Evolutionary conservation across 495 filamentous ascomycete species (phyloP).

Genomic region (Trichoderma reesei): DNA sequence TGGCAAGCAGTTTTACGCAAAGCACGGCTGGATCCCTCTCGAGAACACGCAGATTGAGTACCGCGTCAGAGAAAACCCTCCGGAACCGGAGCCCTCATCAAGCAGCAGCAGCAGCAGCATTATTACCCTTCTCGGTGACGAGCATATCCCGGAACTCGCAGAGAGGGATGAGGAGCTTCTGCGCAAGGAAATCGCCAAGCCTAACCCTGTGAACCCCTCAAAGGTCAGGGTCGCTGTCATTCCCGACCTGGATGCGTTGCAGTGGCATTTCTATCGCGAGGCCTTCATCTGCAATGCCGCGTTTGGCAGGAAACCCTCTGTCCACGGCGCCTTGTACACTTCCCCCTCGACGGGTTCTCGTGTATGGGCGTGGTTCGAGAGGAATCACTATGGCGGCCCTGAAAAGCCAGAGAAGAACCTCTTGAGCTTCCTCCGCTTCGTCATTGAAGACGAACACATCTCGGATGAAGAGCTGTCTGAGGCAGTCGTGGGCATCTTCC

Average conservation of each 20-base stretch:
- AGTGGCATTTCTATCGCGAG: slow-evolving; percentile 83
- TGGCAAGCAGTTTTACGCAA: slow-evolving; percentile 83
- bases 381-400: slow-evolving; percentile 50
- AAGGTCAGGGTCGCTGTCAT: slow-evolving; percentile 54
- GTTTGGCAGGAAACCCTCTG: slow-evolving; percentile 39
- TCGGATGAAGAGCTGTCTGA: slow-evolving; percentile 39
- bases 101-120: too few species aligned
- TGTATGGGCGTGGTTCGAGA: slow-evolving; percentile 75
- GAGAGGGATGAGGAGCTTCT: slow-evolving; percentile 44
- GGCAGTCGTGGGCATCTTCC: slow-evolving; percentile 44
- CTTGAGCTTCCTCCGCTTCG: slow-evolving; percentile 68
- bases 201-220: slow-evolving; percentile 14
- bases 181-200: slow-evolving; percentile 23
- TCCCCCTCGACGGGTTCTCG: slow-evolving; percentile 31
- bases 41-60: slow-evolving; percentile 61
- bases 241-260: slow-evolving; percentile 61
- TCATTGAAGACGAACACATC: slow-evolving; percentile 50
- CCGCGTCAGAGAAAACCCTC: slow-evolving; percentile 15
- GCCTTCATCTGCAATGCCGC: slow-evolving; percentile 61
- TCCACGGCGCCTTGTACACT: slow-evolving; percentile 58
- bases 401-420: slow-evolving; percentile 47
- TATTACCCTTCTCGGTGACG: slow-evolving; percentile 29
- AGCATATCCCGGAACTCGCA: slow-evolving; percentile 50
- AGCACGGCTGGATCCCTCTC: slow-evolving; percentile 70
- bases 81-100: slow-evolving; percentile 15